phyloP scores from a whole-genome alignment of 768 basidiomycete genomes.

The Peribolospora baueri region DNA sequence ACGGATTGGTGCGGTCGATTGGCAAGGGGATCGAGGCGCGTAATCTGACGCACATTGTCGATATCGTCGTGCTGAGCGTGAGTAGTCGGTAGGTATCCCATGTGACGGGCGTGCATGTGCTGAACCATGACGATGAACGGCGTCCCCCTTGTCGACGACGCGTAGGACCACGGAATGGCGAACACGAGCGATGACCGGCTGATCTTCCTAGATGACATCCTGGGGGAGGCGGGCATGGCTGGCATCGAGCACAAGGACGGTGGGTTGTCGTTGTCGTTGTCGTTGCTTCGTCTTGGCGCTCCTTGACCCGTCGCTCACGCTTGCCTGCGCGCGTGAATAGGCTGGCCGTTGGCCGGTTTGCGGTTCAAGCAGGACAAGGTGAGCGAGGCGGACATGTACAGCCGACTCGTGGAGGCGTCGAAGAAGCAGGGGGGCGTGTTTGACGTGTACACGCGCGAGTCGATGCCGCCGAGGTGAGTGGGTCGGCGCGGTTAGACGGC shows the following conservation, averaged over 20 bases:
- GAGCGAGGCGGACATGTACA: constrained; percentile 27
- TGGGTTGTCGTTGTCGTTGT: constrained; percentile 6
- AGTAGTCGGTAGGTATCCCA: constrained; percentile 1
- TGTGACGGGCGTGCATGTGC: neutral
- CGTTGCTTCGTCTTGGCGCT: neutral
- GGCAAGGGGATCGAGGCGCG: constrained; percentile 37
- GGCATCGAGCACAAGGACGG: constrained; percentile 50
- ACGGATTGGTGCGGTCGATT: constrained; percentile 46
- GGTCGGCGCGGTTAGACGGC: neutral
- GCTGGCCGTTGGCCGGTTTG: constrained; percentile 75
- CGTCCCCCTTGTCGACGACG: neutral
- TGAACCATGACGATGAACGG: neutral
- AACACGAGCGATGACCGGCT: constrained; percentile 56
- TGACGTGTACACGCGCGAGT: constrained; percentile 48
- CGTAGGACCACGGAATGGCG: constrained; percentile 52
- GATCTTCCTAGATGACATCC: constrained; percentile 57
- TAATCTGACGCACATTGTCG: constrained; percentile 58
- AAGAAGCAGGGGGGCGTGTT: constrained; percentile 41
- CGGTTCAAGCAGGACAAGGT: constrained; percentile 38
- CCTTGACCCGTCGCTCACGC: neutral
- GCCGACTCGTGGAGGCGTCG: constrained; percentile 29
- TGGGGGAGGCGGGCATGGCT: constrained; percentile 37
- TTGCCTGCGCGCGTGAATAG: constrained; percentile 14
- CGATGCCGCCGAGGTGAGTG: constrained; percentile 48
- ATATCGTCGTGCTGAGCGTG: constrained; percentile 40